Percentiles rank a stretch among this genome's conserved stretches.
phyloP scores from a whole-genome alignment of 202 grass and related monocot species.

The Schoenoplectus tabernaemontani region DNA sequence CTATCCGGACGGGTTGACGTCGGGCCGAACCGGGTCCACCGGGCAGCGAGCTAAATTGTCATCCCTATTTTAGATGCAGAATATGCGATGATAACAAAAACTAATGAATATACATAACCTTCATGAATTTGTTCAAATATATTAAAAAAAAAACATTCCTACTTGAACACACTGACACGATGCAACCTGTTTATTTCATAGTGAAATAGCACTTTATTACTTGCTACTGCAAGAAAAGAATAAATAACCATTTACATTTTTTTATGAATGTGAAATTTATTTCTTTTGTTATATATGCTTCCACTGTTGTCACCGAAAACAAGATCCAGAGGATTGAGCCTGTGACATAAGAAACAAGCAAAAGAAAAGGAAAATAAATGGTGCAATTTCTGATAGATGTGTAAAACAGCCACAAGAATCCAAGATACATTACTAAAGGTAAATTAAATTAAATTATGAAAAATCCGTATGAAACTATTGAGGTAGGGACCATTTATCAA shows the following conservation, averaged over 20 bases:
- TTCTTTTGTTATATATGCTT: neutral
- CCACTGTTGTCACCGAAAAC: neutral
- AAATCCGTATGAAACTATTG: neutral
- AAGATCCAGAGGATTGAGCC: neutral
- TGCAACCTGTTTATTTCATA: conserved; percentile 4
- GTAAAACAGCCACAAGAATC: neutral
- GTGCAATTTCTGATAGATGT: neutral
- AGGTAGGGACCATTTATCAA: neutral
- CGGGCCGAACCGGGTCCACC: no score
- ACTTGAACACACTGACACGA: neutral
- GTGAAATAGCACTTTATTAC: neutral
- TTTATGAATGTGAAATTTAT: neutral
- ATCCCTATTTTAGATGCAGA: neutral
- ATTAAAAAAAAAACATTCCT: neutral
- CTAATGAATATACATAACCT: neutral
- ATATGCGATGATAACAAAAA: neutral
- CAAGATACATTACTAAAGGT: neutral
- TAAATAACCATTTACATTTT: conserved; percentile 1
- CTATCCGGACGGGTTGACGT: no score
- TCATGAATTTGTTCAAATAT: neutral
- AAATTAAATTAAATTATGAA: neutral
- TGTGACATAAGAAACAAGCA: neutral
- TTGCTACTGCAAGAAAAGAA: neutral
- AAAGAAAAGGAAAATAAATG: neutral
- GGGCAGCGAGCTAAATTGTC: no score